phyloP scores from a whole-genome alignment of 768 basidiomycete species.

The Lyophyllum semitale region DNA sequence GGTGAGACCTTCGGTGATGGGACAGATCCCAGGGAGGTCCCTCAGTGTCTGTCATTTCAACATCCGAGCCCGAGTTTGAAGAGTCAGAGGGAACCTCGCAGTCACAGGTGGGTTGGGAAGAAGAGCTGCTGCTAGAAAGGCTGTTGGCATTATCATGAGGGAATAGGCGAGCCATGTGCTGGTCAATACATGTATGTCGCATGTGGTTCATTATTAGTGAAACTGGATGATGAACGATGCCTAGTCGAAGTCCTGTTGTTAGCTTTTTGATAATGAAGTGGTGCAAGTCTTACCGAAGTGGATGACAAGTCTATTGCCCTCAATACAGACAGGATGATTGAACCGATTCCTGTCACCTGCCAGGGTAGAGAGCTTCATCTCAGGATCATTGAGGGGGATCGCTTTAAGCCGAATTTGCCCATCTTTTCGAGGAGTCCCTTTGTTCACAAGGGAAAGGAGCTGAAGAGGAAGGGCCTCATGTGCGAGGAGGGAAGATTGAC shows the following conservation, averaged over 20 bases:
- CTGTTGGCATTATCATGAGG: background rate
- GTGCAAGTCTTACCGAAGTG: background rate
- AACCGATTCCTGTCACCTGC: background rate
- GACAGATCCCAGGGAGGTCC: too few species aligned
- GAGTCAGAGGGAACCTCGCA: background rate
- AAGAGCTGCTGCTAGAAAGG: background rate
- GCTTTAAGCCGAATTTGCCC: background rate
- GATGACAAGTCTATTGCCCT: background rate
- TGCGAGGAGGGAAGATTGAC: too few species aligned
- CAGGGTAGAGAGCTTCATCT: background rate
- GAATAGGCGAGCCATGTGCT: background rate
- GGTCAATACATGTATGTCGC: background rate
- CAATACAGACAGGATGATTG: background rate
- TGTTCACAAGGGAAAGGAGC: too few species aligned
- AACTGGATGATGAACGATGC: background rate
- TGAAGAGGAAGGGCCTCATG: too few species aligned
- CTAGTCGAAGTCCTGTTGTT: background rate
- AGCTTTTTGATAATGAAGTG: background rate
- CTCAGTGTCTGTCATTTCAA: too few species aligned
- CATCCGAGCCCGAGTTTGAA: background rate
- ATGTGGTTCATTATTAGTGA: background rate
- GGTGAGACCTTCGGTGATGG: too few species aligned
- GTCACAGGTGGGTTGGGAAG: background rate
- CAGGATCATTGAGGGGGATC: background rate
- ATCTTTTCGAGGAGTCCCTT: background rate